Evolutionary conservation across 805 yeast species (phyloP).

Genomic region (Scheffersomyces stipitis): DNA sequence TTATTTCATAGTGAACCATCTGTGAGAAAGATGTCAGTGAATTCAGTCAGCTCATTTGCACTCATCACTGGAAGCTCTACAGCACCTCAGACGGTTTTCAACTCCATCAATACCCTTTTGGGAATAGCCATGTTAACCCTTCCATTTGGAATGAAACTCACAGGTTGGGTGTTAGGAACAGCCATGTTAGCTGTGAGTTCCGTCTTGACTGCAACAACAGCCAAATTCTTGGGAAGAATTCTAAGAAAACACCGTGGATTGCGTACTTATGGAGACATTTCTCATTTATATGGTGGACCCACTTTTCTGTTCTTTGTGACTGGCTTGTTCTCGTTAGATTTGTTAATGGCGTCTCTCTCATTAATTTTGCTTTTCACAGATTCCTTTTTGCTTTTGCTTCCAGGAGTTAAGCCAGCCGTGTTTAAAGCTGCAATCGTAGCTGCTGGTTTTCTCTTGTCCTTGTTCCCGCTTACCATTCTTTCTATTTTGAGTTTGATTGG

Average conservation of each 20-base stretch:
- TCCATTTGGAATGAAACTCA: slow-evolving; percentile 61
- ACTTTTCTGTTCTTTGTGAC: slow-evolving; percentile 73
- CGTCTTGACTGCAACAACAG: slow-evolving; percentile 70
- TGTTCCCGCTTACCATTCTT: slow-evolving; percentile 70
- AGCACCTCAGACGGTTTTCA: slow-evolving; percentile 67
- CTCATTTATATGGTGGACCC: slow-evolving; percentile 80
- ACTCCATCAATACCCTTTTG: slow-evolving; percentile 62
- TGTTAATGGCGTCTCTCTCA: slow-evolving; percentile 80
- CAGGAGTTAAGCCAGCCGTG: slow-evolving; percentile 8
- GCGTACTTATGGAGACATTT: slow-evolving; percentile 86
- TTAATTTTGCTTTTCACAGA: slow-evolving; percentile 82
- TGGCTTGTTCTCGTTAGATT: slow-evolving; percentile 69
- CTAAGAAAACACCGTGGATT: slow-evolving; percentile 78
- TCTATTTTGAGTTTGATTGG: slow-evolving; percentile 72
- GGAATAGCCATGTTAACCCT: slow-evolving; percentile 70
- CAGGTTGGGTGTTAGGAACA: slow-evolving; percentile 68
- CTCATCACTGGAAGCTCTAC: slow-evolving; percentile 44
- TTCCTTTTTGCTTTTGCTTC: slow-evolving; percentile 50
- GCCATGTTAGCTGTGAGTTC: slow-evolving; percentile 63
- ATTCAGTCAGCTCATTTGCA: not conserved
- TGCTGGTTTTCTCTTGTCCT: slow-evolving; percentile 49
- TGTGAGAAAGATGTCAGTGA: not conserved
- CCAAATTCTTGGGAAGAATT: slow-evolving; percentile 68
- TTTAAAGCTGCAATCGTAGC: slow-evolving; percentile 29
- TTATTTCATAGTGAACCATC: not conserved